Evolutionary conservation across 163 green algal genomes (phyloP).

Genomic region (Chlamydomonas reinhardtii): DNA sequence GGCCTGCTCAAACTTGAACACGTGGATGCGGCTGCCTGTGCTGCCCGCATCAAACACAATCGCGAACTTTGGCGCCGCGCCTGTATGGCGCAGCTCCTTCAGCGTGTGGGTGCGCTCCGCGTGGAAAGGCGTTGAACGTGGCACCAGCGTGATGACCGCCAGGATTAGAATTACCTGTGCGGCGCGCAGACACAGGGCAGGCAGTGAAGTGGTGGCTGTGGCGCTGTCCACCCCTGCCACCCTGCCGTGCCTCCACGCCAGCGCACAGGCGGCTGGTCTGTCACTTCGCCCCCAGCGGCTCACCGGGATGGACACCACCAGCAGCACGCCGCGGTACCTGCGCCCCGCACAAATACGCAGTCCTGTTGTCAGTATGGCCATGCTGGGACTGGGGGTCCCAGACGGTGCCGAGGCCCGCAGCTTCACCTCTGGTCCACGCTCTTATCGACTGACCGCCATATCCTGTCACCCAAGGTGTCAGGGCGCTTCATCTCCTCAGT

Average conservation of each 20-base stretch:
- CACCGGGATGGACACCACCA: constrained; percentile 72
- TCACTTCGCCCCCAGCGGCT: not conserved
- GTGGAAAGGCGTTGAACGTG: constrained; percentile 49
- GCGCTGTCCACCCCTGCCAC: too few relatives aligned
- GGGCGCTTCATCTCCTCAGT: constrained; percentile 50
- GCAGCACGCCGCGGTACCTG: constrained; percentile 77
- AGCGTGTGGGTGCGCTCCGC: constrained; percentile 43
- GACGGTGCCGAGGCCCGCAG: not conserved
- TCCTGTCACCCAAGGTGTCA: constrained; percentile 54
- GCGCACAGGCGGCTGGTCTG: too few relatives aligned
- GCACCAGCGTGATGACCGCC: constrained; percentile 71
- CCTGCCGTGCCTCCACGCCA: too few relatives aligned
- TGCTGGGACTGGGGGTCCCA: not conserved
- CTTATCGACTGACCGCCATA: constrained; percentile 62
- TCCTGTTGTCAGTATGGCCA: not conserved
- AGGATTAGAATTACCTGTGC: constrained; percentile 59
- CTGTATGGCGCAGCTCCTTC: constrained; percentile 51
- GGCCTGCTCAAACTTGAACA: constrained; percentile 87
- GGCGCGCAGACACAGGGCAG: not conserved
- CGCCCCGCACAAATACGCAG: not conserved
- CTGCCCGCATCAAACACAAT: constrained; percentile 97
- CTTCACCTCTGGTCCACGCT: constrained; percentile 39
- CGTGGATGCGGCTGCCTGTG: constrained; percentile 93
- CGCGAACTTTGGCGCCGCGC: constrained; percentile 67
- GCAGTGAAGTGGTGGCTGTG: too few relatives aligned